Evolutionary conservation across 1,284 basidiomycete genomes (phyloP), one percentile per base, ranked within the genome.

Genomic region (Leccinum holopus): DNA sequence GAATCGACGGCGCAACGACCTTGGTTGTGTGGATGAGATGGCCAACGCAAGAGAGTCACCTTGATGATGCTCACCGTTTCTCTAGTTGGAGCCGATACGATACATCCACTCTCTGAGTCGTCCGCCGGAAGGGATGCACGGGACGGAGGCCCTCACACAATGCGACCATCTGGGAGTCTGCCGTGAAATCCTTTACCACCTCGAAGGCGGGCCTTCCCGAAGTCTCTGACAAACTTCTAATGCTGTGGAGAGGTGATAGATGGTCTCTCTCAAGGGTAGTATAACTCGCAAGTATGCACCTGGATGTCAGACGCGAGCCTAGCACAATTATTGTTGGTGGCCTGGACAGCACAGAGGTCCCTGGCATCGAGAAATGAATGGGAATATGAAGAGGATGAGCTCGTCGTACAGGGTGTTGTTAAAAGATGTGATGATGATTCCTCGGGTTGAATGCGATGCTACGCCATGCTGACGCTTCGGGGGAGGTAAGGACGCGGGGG

Each of bases 11-110:
- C 47, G 57, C 74, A 75, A 49, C 75, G 74, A 61, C 74, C 74
- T 75, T 67, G 59, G 62, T 65, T 39, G 58, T 32, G 61, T 66
- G 63, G 65, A 70, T 69, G 60, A 70, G 66, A 69, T 53, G 32
- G 60, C 62, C 61, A 64, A 59, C 30, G 58, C 16, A 61, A 62
- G 41, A 68, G 56, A 64, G 55, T 59, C 21, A 63, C 47, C 61
- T 63, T 54, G 61, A 64, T 59, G 51, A 69, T 65, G 82, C 80
- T 67, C 69, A 91, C 90, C 90, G 75, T 77, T 88, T 71, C 83
- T 81, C 90, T 91, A 92, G 67, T 92, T 92, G 8, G 84, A 84
- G 69, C 88, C 91, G 65, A 91, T 88, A 58, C 88, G 83, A 74
- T 91, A 92, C 89, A 92, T 91, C 84, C 84, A 89, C 75, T 90